Percentiles rank a stretch among this genome's conserved stretches.
Conservation (phyloP, 2,329 filamentous ascomycete genomes). For the Basipetospora chlamydospora region DNA sequence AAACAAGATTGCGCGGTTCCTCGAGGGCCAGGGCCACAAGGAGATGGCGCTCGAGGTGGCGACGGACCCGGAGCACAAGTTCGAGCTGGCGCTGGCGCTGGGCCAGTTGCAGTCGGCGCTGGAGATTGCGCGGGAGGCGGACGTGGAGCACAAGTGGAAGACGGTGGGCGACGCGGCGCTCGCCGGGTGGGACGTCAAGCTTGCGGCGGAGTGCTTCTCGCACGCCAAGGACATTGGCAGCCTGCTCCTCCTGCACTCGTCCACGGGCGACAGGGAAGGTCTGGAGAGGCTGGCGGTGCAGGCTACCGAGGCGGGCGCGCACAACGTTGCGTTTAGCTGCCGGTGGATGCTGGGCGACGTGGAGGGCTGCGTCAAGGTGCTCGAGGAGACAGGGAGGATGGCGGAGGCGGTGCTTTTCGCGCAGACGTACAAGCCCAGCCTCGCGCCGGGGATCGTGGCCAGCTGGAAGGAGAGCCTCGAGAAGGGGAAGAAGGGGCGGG, state of each 20-base stretch:
- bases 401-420: conserved; percentile 84
- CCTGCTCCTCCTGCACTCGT: conserved; percentile 74
- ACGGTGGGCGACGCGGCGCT: conserved; percentile 87
- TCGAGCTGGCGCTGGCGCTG: conserved; percentile 75
- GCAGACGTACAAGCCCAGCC: conserved; percentile 86
- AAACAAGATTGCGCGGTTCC: conserved; percentile 94
- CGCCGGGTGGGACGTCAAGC: conserved; percentile 66
- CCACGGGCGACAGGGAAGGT: conserved; percentile 65
- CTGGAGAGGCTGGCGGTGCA: conserved; percentile 58
- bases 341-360: conserved; percentile 80
- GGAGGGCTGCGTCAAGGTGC: conserved; percentile 63
- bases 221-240: conserved; percentile 85
- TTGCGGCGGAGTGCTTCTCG: conserved; percentile 87
- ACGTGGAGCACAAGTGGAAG: conserved; percentile 97
- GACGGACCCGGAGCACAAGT: conserved; percentile 90
- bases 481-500: conserved; percentile 70
- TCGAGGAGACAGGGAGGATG: conserved; percentile 62
- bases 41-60: conserved; percentile 89
- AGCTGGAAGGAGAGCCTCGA: conserved; percentile 77
- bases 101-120: conserved; percentile 76
- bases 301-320: conserved; percentile 60
- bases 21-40: conserved; percentile 95
- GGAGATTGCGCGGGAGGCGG: conserved; percentile 65
- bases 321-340: conserved; percentile 88
- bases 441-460: conserved; percentile 50